Base-by-base conservation (phyloP, 192 early-diverging fungal genomes). In the Backusella circina region DNA sequence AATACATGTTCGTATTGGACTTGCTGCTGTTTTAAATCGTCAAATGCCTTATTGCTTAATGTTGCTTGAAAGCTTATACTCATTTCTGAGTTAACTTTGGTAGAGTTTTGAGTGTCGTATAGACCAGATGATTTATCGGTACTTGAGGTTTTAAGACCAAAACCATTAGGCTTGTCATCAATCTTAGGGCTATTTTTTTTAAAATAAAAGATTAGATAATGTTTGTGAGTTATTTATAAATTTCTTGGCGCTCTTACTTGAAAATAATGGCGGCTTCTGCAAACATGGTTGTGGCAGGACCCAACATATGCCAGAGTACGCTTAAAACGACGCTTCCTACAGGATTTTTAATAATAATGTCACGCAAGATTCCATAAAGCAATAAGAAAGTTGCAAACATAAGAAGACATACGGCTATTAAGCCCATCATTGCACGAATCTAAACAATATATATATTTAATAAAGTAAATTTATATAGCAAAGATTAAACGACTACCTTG, bases 291-390 rank as follows among this genome's bases (percentile, higher is more conserved):
- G 70, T 72, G 8, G 72, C 39, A 6, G 69, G 37, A 10, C 73
- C 78, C 6, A 79, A n/a, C 50, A 44, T 75, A 30, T 54, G 71
- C 78, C 78, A 79, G 26, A 79, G 71, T 18, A 61, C 78, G 41
- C 67, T 65, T 16, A 79, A 28, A 23, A 75, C 15, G 33, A 71
- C 28, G 23, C 51, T 74, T 33, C 78, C 78, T 0, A 71, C 23
- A n/a, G 54, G 44, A 9, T 37, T 79, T 31, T 44, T 67, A 33
- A 75, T 79, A 41, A 75, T 79, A 13, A 41, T 15, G 30, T 71
- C 30, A 13, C 78, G 78, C 23, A 79, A 44, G n/a, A 75, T 72
- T 75, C 78, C 78, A 79, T 79, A 79, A 9, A 79, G 78, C 15
- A 79, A 47, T 23, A 79, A 75, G 16, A 79, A 75, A 28, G 44